These are phyloP conservation scores for barrel medic (Medicago truncatula) DNA, from an alignment of 306 rosid genomes.

Conservation along the genomic window DNA sequence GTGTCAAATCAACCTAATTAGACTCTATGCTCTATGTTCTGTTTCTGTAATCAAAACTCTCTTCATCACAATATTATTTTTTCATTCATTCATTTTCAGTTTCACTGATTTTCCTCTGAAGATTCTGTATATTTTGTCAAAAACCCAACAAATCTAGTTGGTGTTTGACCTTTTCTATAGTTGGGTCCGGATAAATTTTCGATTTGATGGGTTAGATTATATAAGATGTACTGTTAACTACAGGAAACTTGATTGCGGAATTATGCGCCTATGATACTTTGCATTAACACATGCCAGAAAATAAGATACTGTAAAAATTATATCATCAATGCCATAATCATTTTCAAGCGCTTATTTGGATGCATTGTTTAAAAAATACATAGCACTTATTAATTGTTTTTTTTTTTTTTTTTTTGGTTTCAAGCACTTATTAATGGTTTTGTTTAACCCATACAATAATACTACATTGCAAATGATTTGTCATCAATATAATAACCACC, in stretches of 20 bases:
- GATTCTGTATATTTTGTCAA: neutral
- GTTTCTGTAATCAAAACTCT: neutral
- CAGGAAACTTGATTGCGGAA: constrained; percentile 13
- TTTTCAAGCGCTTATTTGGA: too few species aligned
- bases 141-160: neutral
- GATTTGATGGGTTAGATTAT: constrained; percentile 5
- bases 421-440: too few species aligned
- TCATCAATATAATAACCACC: too few species aligned
- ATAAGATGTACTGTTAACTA: neutral
- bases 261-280: constrained; percentile 10
- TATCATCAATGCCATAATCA: neutral
- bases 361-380: too few species aligned
- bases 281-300: neutral
- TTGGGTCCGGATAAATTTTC: neutral
- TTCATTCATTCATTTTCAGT: neutral
- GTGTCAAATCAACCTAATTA: neutral
- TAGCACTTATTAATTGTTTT: too few species aligned
- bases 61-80: neutral
- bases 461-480: too few species aligned
- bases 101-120: neutral
- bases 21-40: neutral
- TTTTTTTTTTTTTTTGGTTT: too few species aligned
- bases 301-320: neutral
- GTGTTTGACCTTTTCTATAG: constrained; percentile 27
- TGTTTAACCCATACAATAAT: too few species aligned